Evolutionary conservation across 148 eudicot species (phyloP).

Genomic region (Beta vulgaris): DNA sequence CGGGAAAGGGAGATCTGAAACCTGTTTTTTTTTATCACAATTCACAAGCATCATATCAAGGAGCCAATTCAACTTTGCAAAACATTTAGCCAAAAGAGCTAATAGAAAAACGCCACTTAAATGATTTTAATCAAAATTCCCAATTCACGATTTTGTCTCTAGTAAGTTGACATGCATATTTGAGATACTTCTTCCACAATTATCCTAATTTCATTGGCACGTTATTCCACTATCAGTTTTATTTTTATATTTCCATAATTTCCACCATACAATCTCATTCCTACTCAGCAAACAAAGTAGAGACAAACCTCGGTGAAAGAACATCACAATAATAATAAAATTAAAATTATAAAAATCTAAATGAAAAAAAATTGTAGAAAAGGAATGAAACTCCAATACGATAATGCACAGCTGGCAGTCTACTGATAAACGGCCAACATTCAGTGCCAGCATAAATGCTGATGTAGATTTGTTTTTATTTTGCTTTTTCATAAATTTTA

Average conservation of each 20-base stretch:
- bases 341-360: neutral
- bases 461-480: constrained; percentile 21
- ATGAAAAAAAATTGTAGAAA: neutral
- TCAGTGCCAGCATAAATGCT: constrained; percentile 29
- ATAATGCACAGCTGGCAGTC: constrained; percentile 30
- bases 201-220: neutral
- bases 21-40: no score
- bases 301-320: constrained; percentile 5
- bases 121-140: no score
- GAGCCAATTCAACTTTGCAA: no score
- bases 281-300: constrained; percentile 12
- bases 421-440: constrained; percentile 25
- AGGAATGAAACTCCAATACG: constrained; percentile 8
- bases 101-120: no score
- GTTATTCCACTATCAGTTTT: neutral
- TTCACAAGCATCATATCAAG: no score
- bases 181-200: neutral
- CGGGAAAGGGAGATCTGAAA: no score
- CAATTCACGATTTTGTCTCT: no score
- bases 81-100: no score
- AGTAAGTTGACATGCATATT: no score
- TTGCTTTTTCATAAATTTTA: neutral
- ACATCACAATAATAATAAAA: neutral
- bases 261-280: neutral
- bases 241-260: neutral